Conservation (phyloP, 1,139 yeast genomes). For the Petasospora rhodanensis region DNA sequence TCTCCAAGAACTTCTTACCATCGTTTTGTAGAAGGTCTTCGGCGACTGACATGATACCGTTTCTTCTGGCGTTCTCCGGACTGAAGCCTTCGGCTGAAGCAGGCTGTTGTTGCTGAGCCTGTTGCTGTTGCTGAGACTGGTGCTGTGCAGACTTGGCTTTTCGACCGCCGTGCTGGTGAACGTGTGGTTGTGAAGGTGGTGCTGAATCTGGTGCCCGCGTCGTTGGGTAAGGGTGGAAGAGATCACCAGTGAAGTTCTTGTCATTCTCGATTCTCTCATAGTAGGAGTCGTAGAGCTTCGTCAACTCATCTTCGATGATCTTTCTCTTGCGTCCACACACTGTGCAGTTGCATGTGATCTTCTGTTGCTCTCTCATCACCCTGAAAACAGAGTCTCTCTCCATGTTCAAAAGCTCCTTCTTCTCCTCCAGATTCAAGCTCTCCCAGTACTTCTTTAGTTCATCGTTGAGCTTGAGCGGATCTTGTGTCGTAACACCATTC, state of each 20-base stretch:
- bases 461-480: slow-evolving; percentile 49
- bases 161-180: not conserved
- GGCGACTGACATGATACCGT: slow-evolving; percentile 57
- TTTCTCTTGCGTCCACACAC: slow-evolving; percentile 75
- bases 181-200: slow-evolving; percentile 1
- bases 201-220: slow-evolving; percentile 2
- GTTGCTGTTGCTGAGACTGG: slow-evolving; percentile 6
- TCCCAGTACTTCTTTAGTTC: slow-evolving; percentile 68
- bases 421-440: slow-evolving; percentile 53
- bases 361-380: slow-evolving; percentile 56
- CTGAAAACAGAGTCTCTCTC: slow-evolving; percentile 69
- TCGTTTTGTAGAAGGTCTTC: slow-evolving; percentile 73
- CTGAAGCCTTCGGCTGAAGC: slow-evolving; percentile 1
- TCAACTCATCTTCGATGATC: slow-evolving; percentile 77
- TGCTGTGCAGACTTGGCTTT: slow-evolving; percentile 1
- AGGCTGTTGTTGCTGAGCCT: slow-evolving; percentile 3
- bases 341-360: slow-evolving; percentile 61
- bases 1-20: slow-evolving; percentile 67
- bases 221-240: slow-evolving; percentile 13
- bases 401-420: slow-evolving; percentile 57
- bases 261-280: slow-evolving; percentile 27
- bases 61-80: slow-evolving; percentile 9
- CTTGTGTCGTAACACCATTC: slow-evolving; percentile 11
- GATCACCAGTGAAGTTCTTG: slow-evolving; percentile 17
- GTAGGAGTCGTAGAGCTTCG: slow-evolving; percentile 60